Evolutionary conservation across 805 yeast species (phyloP).

Genomic region (Candida nitratophila): DNA sequence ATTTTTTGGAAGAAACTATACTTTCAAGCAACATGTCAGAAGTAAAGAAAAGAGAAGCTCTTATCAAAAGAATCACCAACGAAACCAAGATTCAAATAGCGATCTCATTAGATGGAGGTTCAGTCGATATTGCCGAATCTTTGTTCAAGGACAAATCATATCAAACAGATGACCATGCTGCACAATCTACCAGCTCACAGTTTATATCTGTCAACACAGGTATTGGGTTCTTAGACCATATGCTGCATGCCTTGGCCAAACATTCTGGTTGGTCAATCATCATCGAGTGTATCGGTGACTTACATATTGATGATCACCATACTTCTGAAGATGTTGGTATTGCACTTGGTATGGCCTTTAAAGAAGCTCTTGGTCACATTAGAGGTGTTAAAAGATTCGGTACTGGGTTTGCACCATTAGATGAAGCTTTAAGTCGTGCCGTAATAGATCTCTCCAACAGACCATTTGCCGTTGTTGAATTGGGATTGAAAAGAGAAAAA

Average conservation of each 20-base stretch:
- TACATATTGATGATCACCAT: slow-evolving; percentile 96
- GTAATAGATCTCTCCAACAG: slow-evolving; percentile 94
- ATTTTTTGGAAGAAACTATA: too few relatives aligned
- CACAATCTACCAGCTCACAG: slow-evolving; percentile 66
- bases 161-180: slow-evolving; percentile 50
- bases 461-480: slow-evolving; percentile 84
- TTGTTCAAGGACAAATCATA: slow-evolving; percentile 35
- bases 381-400: slow-evolving; percentile 93
- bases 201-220: slow-evolving; percentile 81
- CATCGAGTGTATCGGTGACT: slow-evolving; percentile 87
- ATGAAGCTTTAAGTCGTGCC: slow-evolving; percentile 91
- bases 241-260: slow-evolving; percentile 95
- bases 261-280: slow-evolving; percentile 94
- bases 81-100: slow-evolving; percentile 92
- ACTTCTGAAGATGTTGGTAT: slow-evolving; percentile 94
- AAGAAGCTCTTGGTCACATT: slow-evolving; percentile 81
- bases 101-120: slow-evolving; percentile 79
- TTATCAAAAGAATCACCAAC: slow-evolving; percentile 69
- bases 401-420: slow-evolving; percentile 88
- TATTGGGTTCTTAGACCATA: slow-evolving; percentile 92
- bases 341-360: slow-evolving; percentile 84
- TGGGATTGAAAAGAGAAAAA: slow-evolving; percentile 87
- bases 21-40: too few relatives aligned
- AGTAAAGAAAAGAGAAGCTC: slow-evolving; percentile 29
- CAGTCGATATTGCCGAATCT: slow-evolving; percentile 54